Conservation (phyloP, 192 early-diverging fungal genomes). For the Backusella liffmaniae region DNA sequence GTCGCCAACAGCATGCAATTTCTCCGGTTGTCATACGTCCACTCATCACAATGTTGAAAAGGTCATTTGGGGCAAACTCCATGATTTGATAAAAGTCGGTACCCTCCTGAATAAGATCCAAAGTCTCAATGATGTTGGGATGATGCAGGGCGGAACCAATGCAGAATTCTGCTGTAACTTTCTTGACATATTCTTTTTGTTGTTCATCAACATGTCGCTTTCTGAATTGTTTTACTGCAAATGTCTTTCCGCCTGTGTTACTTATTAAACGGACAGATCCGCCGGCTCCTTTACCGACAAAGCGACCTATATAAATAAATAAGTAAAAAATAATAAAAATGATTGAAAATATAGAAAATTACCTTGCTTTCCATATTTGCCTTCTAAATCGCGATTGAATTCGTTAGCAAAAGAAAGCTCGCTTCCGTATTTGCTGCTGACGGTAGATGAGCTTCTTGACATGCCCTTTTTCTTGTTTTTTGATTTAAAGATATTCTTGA, state of each 20-base stretch:
- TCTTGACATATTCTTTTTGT: constrained; percentile 78
- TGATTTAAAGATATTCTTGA: constrained; percentile 50
- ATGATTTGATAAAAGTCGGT: constrained; percentile 70
- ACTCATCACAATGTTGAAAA: constrained; percentile 80
- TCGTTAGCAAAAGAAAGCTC: constrained; percentile 34
- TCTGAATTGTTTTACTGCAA: constrained; percentile 85
- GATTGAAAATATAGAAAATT: background rate
- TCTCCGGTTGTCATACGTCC: constrained; percentile 75
- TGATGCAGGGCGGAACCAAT: constrained; percentile 78
- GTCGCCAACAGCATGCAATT: constrained; percentile 85
- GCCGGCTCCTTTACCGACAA: constrained; percentile 69
- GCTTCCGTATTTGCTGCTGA: constrained; percentile 8
- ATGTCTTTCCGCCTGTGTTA: constrained; percentile 57
- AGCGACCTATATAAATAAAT: constrained; percentile 24
- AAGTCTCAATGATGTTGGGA: constrained; percentile 75
- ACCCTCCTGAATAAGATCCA: constrained; percentile 76
- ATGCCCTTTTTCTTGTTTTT: constrained; percentile 16
- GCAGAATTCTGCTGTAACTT: constrained; percentile 85
- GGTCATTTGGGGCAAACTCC: constrained; percentile 94
- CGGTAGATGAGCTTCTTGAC: background rate
- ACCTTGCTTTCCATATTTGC: constrained; percentile 39
- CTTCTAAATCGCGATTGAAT: constrained; percentile 39
- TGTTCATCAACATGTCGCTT: constrained; percentile 61
- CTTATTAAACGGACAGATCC: constrained; percentile 72
- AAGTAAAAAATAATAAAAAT: background rate